Evolutionary conservation across 768 basidiomycete species (phyloP).

Genomic region (Boletus barrowsii): DNA sequence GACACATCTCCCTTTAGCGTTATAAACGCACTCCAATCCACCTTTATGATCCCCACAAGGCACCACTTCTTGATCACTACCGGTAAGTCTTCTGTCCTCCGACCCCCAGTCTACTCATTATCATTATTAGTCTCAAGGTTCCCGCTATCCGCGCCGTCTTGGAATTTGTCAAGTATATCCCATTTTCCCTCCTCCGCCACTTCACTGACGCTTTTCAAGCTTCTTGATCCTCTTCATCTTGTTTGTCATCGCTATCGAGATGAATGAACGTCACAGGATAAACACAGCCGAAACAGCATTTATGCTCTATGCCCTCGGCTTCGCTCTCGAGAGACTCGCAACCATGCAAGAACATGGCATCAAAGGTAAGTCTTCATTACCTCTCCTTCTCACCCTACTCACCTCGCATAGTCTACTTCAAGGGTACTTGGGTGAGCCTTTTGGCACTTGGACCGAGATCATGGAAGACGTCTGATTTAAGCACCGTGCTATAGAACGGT

Average conservation of each 20-base stretch:
- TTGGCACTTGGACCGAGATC: constrained; percentile 7
- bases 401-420: constrained; percentile 63
- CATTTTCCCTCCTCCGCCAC: neutral
- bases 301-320: constrained; percentile 78
- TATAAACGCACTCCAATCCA: constrained; percentile 92
- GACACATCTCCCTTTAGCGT: constrained; percentile 48
- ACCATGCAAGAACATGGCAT: constrained; percentile 96
- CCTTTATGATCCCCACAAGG: constrained; percentile 92
- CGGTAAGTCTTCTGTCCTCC: constrained; percentile 48
- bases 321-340: constrained; percentile 88
- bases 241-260: constrained; percentile 78
- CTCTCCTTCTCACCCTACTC: neutral
- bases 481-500: constrained; percentile 57
- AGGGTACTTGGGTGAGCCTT: constrained; percentile 70
- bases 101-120: neutral
- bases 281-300: constrained; percentile 70
- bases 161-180: constrained; percentile 77
- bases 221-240: constrained; percentile 79
- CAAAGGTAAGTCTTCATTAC: constrained; percentile 49
- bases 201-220: constrained; percentile 28
- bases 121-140: constrained; percentile 70
- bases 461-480: constrained; percentile 16
- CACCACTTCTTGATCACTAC: constrained; percentile 93
- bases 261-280: constrained; percentile 55
- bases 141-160: constrained; percentile 87